Percentiles rank a stretch among this genome's conserved stretches.
Evolutionary conservation across 768 basidiomycete species (phyloP).

Genomic region (Gymnopilus dilepis): DNA sequence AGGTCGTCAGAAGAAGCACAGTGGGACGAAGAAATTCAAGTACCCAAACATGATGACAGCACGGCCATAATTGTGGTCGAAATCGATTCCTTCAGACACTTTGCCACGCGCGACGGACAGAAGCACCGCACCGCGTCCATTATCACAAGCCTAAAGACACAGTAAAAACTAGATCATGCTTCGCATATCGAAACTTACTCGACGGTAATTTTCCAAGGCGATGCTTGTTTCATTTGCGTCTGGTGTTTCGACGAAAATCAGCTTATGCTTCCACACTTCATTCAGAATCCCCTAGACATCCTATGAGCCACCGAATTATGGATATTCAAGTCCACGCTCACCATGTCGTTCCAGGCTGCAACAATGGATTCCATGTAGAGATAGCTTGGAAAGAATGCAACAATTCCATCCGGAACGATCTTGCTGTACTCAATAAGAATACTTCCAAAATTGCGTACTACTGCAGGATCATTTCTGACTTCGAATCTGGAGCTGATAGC

Average conservation of each 20-base stretch:
- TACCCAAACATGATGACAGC: constrained; percentile 99
- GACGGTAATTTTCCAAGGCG: constrained; percentile 94
- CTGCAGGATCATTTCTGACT: constrained; percentile 98
- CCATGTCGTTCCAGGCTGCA: constrained; percentile 99
- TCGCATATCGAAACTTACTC: too few species aligned
- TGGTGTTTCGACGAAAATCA: constrained; percentile 99
- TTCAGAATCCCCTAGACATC: constrained; percentile 87
- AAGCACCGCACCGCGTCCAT: constrained; percentile 95
- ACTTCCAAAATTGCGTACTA: constrained; percentile 98
- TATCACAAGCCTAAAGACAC: constrained; percentile 86
- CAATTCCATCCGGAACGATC: constrained; percentile 97
- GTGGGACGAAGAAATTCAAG: constrained; percentile 19
- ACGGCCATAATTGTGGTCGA: constrained; percentile 98
- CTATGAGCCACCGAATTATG: neutral
- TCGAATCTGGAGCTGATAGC: constrained; percentile 98
- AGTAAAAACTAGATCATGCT: too few species aligned
- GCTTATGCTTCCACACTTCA: constrained; percentile 99
- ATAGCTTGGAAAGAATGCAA: constrained; percentile 99
- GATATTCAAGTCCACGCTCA: constrained; percentile 39
- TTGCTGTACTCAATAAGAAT: constrained; percentile 98
- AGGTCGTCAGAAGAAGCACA: neutral
- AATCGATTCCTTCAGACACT: constrained; percentile 99
- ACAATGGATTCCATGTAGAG: constrained; percentile 99
- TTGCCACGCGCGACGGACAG: constrained; percentile 98
- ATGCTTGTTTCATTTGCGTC: constrained; percentile 99